Percentiles rank a stretch among this genome's conserved stretches.
These are phyloP conservation scores for Cupressus sempervirens DNA, from an alignment of 75 land plant species.

Conservation along the genomic window DNA sequence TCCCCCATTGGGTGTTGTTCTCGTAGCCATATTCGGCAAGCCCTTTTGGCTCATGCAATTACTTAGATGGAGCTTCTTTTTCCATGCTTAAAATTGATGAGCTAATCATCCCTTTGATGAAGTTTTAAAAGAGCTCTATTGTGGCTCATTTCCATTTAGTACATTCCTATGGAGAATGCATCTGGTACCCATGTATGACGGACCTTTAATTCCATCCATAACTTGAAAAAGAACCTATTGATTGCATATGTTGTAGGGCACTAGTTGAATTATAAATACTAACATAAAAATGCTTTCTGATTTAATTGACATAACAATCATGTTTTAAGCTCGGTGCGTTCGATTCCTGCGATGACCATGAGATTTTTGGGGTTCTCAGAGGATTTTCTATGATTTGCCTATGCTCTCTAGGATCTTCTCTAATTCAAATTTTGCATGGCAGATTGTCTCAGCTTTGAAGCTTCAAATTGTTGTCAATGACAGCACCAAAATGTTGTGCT, in stretches of 20 bases:
- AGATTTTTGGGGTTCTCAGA: constrained; percentile 52
- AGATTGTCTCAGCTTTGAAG: too few species aligned
- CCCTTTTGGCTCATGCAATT: constrained; percentile 6
- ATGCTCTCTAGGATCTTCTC: too few species aligned
- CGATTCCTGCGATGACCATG: constrained; percentile 27
- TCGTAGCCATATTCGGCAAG: constrained; percentile 33
- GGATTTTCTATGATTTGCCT: too few species aligned
- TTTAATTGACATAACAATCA: constrained; percentile 30
- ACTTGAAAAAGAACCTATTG: constrained; percentile 29
- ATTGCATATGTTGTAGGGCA: not conserved
- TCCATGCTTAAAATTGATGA: not conserved
- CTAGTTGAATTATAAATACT: not conserved
- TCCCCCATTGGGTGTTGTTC: constrained; percentile 40
- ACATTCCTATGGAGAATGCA: constrained; percentile 41
- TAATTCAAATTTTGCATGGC: too few species aligned
- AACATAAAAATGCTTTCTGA: constrained; percentile 21
- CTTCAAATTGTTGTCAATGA: too few species aligned
- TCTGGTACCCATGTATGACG: constrained; percentile 37
- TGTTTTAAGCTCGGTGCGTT: too few species aligned
- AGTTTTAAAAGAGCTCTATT: constrained; percentile 2
- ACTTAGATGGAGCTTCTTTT: not conserved
- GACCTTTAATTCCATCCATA: constrained; percentile 35
- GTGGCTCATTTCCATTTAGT: constrained; percentile 26
- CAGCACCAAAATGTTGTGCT: too few species aligned
- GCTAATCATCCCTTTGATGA: constrained; percentile 17